These are phyloP conservation scores for Xylariales sp. DNA, from an alignment of 2,329 filamentous ascomycete species.

Conservation along the genomic window DNA sequence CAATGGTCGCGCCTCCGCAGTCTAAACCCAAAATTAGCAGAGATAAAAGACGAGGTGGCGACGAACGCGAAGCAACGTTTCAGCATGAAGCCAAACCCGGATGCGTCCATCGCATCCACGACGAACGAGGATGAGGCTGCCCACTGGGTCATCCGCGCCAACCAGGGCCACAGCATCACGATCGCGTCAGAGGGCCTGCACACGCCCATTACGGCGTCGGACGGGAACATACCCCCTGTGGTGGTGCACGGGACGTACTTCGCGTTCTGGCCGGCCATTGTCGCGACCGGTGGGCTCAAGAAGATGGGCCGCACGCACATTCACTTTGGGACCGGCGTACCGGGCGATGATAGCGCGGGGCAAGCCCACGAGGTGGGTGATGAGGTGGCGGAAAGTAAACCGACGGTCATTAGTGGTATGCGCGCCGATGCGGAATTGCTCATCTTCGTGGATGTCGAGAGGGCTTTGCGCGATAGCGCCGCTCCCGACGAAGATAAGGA, in stretches of 20 bases:
- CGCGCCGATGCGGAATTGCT: conserved; percentile 79
- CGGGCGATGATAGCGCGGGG: conserved; percentile 55
- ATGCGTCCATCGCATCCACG: conserved; percentile 42
- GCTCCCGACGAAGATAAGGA: neutral
- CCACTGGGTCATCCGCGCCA: conserved; percentile 90
- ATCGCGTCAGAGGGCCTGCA: conserved; percentile 78
- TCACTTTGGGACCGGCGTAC: conserved; percentile 84
- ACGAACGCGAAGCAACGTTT: conserved; percentile 93
- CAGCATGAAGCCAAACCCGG: conserved; percentile 71
- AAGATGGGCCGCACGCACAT: conserved; percentile 89
- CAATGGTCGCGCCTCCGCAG: conserved; percentile 70
- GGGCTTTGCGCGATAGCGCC: conserved; percentile 67
- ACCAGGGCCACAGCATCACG: conserved; percentile 91
- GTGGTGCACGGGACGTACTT: conserved; percentile 94
- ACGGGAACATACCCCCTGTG: conserved; percentile 68
- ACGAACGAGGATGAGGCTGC: conserved; percentile 60
- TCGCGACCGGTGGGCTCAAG: conserved; percentile 79
- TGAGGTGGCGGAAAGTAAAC: conserved; percentile 5
- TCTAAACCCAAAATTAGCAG: conserved; percentile 78
- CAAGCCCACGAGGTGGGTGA: conserved; percentile 35
- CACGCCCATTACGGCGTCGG: conserved; percentile 70
- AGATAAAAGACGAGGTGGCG: conserved; percentile 76
- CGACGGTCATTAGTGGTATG: conserved; percentile 80
- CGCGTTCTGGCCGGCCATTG: conserved; percentile 79
- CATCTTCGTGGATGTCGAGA: conserved; percentile 78